These are phyloP conservation scores for Panaeolus cyanescens DNA, from an alignment of 768 basidiomycete species.

Conservation along the genomic window DNA sequence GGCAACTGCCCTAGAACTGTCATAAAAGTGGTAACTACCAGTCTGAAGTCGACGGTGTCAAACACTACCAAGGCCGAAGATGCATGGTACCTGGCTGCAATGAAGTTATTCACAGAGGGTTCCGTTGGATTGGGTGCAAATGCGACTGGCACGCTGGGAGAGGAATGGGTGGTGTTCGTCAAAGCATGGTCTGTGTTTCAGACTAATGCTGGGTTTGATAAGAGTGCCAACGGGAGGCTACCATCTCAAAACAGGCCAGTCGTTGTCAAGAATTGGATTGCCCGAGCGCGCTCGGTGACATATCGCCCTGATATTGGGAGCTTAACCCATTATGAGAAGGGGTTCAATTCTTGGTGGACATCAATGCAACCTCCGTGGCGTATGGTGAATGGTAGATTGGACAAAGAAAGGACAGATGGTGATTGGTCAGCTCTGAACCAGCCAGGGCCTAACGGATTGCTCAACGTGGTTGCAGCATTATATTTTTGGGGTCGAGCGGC, in stretches of 20 bases:
- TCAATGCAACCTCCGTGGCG: conserved; percentile 7
- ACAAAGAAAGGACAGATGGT: background rate
- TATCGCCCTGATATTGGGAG: background rate
- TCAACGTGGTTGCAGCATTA: conserved; percentile 6
- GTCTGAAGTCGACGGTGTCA: too few relatives aligned
- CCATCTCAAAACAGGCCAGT: background rate
- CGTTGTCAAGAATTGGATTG: conserved; percentile 4
- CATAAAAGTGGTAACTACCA: too few relatives aligned
- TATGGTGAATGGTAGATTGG: background rate
- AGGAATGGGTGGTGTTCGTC: background rate
- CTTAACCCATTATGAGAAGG: background rate
- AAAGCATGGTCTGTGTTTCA: background rate
- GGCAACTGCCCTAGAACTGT: too few relatives aligned
- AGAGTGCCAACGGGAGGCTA: background rate
- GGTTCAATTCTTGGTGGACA: conserved; percentile 5
- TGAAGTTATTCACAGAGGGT: background rate
- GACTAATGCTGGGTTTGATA: background rate
- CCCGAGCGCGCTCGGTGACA: background rate
- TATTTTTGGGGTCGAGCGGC: conserved; percentile 7
- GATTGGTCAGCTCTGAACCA: conserved; percentile 1
- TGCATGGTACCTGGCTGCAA: conserved; percentile 1
- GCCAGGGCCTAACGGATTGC: conserved; percentile 7
- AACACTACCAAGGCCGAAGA: too few relatives aligned
- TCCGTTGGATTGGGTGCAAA: background rate
- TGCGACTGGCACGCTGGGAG: background rate